Evolutionary conservation across 108 stramenopile genomes (phyloP).

Genomic region (Schizochytrium sp.): DNA sequence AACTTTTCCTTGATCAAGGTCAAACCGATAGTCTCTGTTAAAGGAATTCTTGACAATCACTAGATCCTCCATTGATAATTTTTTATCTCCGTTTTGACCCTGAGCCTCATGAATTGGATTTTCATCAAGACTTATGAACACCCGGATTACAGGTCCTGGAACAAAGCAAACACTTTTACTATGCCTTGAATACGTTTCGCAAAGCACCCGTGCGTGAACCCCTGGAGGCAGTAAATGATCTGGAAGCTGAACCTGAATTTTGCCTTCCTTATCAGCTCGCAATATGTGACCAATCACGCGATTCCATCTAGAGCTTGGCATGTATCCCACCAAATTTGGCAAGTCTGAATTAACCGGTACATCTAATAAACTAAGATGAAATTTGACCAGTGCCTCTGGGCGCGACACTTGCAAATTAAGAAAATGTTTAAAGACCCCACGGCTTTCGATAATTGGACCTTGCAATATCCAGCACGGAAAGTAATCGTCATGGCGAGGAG

Average conservation of each 20-base stretch:
- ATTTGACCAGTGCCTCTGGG: background rate
- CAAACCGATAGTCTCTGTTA: too few relatives aligned
- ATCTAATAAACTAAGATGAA: background rate
- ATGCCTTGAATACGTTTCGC: background rate
- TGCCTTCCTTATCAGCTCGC: background rate
- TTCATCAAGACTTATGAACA: background rate
- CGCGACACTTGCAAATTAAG: background rate
- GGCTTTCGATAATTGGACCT: background rate
- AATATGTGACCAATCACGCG: background rate
- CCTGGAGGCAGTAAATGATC: background rate
- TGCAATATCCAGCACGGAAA: background rate
- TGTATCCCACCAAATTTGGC: constrained; percentile 16
- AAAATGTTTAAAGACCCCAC: background rate
- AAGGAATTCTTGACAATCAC: background rate
- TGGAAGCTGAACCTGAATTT: background rate
- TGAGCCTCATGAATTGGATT: background rate
- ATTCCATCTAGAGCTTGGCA: background rate
- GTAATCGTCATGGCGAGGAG: background rate
- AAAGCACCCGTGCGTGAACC: background rate
- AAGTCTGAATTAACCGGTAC: background rate
- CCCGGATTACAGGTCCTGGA: background rate
- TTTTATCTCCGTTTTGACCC: background rate
- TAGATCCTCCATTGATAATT: background rate
- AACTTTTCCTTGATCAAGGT: background rate
- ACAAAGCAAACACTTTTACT: background rate